These are phyloP conservation scores for Colletotrichum gloeosporioides DNA, from an alignment of 2,329 filamentous ascomycete species.

Conservation along the genomic window DNA sequence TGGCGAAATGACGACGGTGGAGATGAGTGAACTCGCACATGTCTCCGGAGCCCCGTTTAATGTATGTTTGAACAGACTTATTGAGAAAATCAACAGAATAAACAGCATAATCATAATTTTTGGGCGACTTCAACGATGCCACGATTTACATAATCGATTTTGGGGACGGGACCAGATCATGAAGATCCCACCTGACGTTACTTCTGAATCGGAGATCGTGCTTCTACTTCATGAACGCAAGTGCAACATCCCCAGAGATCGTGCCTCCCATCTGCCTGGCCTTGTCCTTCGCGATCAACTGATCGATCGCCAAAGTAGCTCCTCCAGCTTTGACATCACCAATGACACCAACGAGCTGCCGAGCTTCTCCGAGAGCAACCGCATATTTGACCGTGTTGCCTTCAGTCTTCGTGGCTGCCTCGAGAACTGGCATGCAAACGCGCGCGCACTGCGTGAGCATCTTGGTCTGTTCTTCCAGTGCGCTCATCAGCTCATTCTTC, in stretches of 20 bases:
- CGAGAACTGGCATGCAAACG: background rate
- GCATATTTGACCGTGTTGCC: background rate
- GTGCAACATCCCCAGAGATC: background rate
- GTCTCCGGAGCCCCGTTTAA: too few relatives aligned
- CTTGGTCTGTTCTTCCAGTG: background rate
- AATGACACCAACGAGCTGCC: background rate
- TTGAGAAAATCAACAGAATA: too few relatives aligned
- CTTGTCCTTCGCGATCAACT: background rate
- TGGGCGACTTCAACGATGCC: too few relatives aligned
- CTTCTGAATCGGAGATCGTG: background rate
- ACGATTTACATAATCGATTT: too few relatives aligned
- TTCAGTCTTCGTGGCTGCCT: background rate
- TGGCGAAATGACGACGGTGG: too few relatives aligned
- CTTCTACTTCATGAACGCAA: background rate
- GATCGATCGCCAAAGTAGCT: background rate
- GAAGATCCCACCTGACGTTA: too few relatives aligned
- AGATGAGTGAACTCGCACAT: too few relatives aligned
- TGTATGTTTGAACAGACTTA: too few relatives aligned
- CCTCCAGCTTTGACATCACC: background rate
- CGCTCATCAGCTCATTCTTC: background rate
- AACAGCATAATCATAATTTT: too few relatives aligned
- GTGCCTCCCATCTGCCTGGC: background rate
- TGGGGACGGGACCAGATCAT: too few relatives aligned
- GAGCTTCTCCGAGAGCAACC: background rate
- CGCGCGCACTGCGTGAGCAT: background rate